Evolutionary conservation across 805 yeast species (phyloP), one percentile per base, ranked within the genome.

Genomic region (Blastobotrys americana): DNA sequence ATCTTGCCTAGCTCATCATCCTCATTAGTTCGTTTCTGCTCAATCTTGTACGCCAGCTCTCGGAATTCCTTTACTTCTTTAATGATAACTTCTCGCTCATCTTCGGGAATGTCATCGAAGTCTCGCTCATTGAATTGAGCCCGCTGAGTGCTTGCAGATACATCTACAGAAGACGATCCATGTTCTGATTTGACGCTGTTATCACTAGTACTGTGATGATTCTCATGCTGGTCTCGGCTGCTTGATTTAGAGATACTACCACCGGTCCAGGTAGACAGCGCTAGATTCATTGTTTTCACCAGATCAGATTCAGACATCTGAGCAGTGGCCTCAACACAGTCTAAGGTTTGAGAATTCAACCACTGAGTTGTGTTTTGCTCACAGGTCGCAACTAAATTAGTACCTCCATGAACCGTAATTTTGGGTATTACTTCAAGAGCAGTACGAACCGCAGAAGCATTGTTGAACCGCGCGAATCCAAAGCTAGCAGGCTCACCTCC

Each of bases 11-110:
- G 47, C 34, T 39, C 46, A 23, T 40, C 49, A 10, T 44, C 46
- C 18, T 37, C 50, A 5, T 42, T 46, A 8, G 37, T 37, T 15
- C 48, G 41, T 4, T 22, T 37, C 22, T 39, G 37, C 39, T 54
- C 58, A 19, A 46, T 34, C 16, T 23, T 31, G 27, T 49, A 21
- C 4, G 59, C 46, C 20, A 48, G 48, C 33, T 46, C 42, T 40
- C 60, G 28, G 36, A 56, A 56, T 31, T 43, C 41, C 19, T 37
- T 40, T 27, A 56, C 52, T 10, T 53, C 60, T 15, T 41, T 43
- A 15, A 47, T 46, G 22, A 52, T 36, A n/a, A 23, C 42, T 13
- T 46, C 52, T 9, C 45, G 44, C 8, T 50, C 54, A 5, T 39
- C 40, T 8, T 36, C 43, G 10, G 38, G 40, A 18, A 37, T 40